These are phyloP conservation scores for Xylaria acuta DNA, from an alignment of 495 filamentous ascomycete species.

Conservation along the genomic window DNA sequence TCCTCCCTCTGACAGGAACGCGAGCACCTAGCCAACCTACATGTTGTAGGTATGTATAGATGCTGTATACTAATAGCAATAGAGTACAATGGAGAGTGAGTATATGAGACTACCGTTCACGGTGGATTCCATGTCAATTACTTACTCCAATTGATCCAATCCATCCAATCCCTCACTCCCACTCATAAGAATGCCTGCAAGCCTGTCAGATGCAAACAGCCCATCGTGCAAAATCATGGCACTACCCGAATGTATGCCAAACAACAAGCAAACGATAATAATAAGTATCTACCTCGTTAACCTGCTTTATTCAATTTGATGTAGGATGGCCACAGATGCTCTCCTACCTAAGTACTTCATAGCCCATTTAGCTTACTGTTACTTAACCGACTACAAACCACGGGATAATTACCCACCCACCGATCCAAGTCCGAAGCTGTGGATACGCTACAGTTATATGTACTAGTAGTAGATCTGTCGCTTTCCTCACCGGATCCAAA, in stretches of 20 bases:
- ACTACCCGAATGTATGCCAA: background rate
- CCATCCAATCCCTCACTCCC: background rate
- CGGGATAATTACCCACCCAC: background rate
- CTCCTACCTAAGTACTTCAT: background rate
- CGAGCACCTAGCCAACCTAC: background rate
- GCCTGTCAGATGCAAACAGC: background rate
- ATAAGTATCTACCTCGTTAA: background rate
- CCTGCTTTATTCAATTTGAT: background rate
- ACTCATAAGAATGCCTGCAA: background rate
- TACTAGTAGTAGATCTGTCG: too few relatives aligned
- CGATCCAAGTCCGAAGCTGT: too few relatives aligned
- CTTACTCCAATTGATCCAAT: background rate
- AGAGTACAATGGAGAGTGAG: too few relatives aligned
- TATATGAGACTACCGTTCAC: background rate
- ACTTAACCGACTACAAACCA: background rate
- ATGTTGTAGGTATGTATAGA: background rate
- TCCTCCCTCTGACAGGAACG: background rate
- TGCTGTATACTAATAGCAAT: background rate
- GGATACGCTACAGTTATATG: too few relatives aligned
- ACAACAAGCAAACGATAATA: background rate
- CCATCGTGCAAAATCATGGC: background rate
- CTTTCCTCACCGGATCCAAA: background rate
- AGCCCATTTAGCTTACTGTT: background rate
- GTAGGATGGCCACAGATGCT: background rate
- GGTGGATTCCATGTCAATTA: background rate